phyloP scores from a whole-genome alignment of 805 yeast species.

The Saccharomycopsis oosterbeekiorum region DNA sequence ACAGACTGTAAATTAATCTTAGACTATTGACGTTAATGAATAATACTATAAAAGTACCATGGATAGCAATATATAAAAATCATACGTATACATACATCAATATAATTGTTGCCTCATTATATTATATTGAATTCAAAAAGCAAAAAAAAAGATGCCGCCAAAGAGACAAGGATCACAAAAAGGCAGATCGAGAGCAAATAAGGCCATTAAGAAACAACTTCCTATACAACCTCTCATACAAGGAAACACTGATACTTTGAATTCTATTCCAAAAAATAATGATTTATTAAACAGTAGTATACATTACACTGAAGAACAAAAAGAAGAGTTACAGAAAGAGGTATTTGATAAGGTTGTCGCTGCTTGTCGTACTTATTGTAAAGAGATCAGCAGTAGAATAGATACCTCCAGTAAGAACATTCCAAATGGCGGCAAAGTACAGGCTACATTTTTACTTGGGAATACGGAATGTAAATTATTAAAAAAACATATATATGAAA shows the following conservation, averaged over 20 bases:
- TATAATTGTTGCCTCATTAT: too few species aligned
- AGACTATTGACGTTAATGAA: too few species aligned
- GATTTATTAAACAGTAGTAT: not conserved
- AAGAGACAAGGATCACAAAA: not conserved
- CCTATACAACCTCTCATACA: not conserved
- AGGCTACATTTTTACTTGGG: conserved; percentile 7
- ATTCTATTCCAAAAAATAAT: not conserved
- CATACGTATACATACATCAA: not conserved
- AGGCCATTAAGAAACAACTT: not conserved
- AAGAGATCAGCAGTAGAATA: not conserved
- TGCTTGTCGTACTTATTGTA: not conserved
- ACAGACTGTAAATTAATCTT: too few species aligned
- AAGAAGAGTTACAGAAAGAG: not conserved
- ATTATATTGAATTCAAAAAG: too few species aligned
- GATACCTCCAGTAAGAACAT: not conserved
- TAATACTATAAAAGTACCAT: too few species aligned
- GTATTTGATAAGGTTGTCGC: not conserved
- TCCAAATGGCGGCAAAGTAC: not conserved
- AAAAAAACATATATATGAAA: not conserved
- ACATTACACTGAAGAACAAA: not conserved
- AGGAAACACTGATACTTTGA: not conserved
- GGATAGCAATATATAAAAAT: too few species aligned
- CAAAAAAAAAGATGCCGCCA: not conserved
- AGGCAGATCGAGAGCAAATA: not conserved
- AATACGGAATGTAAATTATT: conserved; percentile 7